These are phyloP conservation scores for Apiospora arundinis DNA, from an alignment of 2,329 filamentous ascomycete genomes.

Conservation along the genomic window DNA sequence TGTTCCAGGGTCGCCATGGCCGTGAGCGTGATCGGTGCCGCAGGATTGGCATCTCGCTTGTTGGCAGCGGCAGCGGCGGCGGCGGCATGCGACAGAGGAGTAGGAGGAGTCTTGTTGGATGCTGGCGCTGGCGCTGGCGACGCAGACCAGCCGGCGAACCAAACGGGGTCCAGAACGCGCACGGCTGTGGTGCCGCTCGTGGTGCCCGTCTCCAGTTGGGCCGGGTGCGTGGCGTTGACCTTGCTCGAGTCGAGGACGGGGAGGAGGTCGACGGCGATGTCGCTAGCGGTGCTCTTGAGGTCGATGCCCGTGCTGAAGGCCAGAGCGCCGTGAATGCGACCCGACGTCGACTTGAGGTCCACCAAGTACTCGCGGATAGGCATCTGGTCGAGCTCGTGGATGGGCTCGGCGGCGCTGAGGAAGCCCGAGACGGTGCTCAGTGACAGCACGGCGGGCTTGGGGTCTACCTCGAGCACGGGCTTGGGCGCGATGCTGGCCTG, in stretches of 20 bases:
- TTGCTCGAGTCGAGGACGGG: constrained; percentile 47
- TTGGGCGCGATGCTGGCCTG: constrained; percentile 49
- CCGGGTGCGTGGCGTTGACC: constrained; percentile 29
- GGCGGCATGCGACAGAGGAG: neutral
- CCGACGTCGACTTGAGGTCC: constrained; percentile 51
- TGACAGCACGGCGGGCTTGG: constrained; percentile 48
- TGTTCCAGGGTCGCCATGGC: constrained; percentile 1
- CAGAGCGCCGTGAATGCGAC: constrained; percentile 47
- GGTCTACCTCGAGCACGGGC: constrained; percentile 41
- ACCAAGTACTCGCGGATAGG: constrained; percentile 56
- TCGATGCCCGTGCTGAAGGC: constrained; percentile 46
- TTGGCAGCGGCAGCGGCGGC: neutral
- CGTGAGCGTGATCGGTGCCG: neutral
- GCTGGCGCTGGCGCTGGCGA: constrained; percentile 25
- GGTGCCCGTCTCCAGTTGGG: constrained; percentile 48
- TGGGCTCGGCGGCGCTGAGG: constrained; percentile 49
- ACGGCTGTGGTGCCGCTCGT: constrained; percentile 51
- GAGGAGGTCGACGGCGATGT: constrained; percentile 47
- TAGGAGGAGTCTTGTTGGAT: constrained; percentile 18
- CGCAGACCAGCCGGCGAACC: constrained; percentile 37
- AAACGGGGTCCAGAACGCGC: constrained; percentile 51
- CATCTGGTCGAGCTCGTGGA: constrained; percentile 40
- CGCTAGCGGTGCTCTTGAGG: constrained; percentile 49
- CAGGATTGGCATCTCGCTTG: neutral
- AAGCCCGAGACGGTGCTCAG: constrained; percentile 51